phyloP scores from a whole-genome alignment of 805 yeast species.

The Komagataella pastoris region DNA sequence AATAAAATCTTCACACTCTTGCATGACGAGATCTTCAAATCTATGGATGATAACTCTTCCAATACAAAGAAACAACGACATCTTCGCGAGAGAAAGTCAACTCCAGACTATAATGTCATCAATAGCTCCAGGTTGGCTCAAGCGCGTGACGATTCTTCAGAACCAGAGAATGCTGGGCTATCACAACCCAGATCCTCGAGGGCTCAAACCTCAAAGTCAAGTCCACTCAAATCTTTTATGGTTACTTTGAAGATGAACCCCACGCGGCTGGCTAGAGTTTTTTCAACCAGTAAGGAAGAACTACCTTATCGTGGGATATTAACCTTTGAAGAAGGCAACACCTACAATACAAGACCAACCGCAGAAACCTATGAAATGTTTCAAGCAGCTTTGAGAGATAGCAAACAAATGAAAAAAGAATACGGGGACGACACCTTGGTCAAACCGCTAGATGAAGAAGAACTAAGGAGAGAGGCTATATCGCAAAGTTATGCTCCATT shows the following conservation, averaged over 20 bases:
- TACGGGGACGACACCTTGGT: constrained; percentile 20
- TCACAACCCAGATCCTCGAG: neutral
- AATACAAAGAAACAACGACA: constrained; percentile 4
- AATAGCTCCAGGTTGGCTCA: constrained; percentile 2
- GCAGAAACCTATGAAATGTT: constrained; percentile 35
- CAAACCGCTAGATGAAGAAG: constrained; percentile 11
- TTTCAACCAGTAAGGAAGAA: constrained; percentile 20
- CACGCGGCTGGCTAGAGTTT: neutral
- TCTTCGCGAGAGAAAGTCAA: constrained; percentile 7
- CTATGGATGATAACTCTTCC: constrained; percentile 6
- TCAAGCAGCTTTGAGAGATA: constrained; percentile 22
- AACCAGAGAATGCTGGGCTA: neutral
- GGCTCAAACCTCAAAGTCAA: neutral
- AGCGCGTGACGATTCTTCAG: constrained; percentile 1
- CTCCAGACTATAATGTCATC: constrained; percentile 6
- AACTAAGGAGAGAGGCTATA: constrained; percentile 11
- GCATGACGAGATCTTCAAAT: constrained; percentile 15
- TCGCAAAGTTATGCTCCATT: constrained; percentile 12
- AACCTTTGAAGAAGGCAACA: constrained; percentile 41
- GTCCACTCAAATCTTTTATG: neutral
- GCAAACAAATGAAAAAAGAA: constrained; percentile 22
- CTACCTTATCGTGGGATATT: constrained; percentile 60
- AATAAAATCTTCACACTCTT: constrained; percentile 22
- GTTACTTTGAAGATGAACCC: neutral
- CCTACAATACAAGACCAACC: constrained; percentile 49